Percentiles rank a stretch among this genome's conserved stretches.
These are phyloP conservation scores for Takashimella koratensis DNA, from an alignment of 1,284 basidiomycete species.

Conservation along the genomic window DNA sequence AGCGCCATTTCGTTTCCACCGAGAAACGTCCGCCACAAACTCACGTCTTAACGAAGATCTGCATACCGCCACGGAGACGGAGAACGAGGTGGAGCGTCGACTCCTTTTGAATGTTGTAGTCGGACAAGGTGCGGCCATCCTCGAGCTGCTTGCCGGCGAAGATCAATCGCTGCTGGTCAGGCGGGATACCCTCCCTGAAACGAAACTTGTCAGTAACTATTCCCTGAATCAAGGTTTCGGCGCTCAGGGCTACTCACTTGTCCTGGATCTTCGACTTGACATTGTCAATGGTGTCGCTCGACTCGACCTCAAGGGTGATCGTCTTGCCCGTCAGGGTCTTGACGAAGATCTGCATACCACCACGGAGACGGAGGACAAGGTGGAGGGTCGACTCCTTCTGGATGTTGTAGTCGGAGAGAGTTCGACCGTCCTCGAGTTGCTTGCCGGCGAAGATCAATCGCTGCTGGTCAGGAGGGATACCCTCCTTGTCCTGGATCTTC, in stretches of 20 bases:
- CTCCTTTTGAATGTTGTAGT: conserved; percentile 97
- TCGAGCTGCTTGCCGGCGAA: conserved; percentile 98
- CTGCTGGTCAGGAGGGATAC: conserved; percentile 68
- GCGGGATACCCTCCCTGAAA: conserved; percentile 75
- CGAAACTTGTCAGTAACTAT: too few species aligned
- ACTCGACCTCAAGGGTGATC: conserved; percentile 88
- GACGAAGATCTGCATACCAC: conserved; percentile 57
- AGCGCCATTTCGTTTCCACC: conserved; percentile 6
- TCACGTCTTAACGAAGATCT: conserved; percentile 49
- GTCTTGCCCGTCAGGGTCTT: conserved; percentile 93
- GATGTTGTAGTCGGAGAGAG: conserved; percentile 30
- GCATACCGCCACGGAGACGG: conserved; percentile 75
- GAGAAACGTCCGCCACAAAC: too few species aligned
- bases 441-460: conserved; percentile 86
- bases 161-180: conserved; percentile 93
- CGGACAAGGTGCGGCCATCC: conserved; percentile 82
- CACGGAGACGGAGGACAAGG: conserved; percentile 50
- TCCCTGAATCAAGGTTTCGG: too few species aligned
- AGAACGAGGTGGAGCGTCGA: conserved; percentile 94
- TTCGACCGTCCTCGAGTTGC: conserved; percentile 68
- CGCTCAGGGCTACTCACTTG: too few species aligned
- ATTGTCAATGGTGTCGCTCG: conserved; percentile 92
- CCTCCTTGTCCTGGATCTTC: conserved; percentile 58
- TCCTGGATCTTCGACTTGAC: conserved; percentile 95
- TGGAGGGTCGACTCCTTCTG: conserved; percentile 47